These are phyloP conservation scores for Pseudogymnoascus sp. DNA, from an alignment of 2,329 filamentous ascomycete genomes.

Conservation along the genomic window DNA sequence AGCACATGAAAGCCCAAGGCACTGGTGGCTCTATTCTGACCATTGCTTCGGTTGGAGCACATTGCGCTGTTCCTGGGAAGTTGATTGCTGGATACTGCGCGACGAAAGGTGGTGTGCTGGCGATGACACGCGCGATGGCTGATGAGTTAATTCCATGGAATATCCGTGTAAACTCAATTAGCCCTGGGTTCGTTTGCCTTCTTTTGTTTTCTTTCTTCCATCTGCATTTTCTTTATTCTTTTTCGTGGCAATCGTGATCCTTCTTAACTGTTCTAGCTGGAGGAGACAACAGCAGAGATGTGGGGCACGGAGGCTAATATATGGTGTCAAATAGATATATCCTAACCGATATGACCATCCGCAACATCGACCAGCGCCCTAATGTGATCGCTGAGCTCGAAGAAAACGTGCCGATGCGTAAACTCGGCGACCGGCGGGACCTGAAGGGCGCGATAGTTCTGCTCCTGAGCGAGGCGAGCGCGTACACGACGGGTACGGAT, in stretches of 20 bases:
- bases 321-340: conserved; percentile 23
- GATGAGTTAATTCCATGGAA: conserved; percentile 26
- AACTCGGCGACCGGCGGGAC: conserved; percentile 31
- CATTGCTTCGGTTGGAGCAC: conserved; percentile 41
- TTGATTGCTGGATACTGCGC: conserved; percentile 25
- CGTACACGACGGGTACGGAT: conserved; percentile 35
- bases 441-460: conserved; percentile 32
- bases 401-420: conserved; percentile 27
- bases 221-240: neutral
- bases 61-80: conserved; percentile 24
- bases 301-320: neutral
- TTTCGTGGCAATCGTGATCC: neutral
- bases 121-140: conserved; percentile 33
- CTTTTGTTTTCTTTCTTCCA: conserved; percentile 34
- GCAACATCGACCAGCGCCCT: conserved; percentile 23
- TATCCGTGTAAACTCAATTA: conserved; percentile 31
- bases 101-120: conserved; percentile 35
- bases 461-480: conserved; percentile 32
- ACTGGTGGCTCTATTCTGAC: conserved; percentile 29
- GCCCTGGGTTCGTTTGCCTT: conserved; percentile 36
- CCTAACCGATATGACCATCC: conserved; percentile 29
- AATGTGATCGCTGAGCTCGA: conserved; percentile 28
- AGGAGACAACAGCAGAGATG: neutral
- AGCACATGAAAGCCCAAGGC: conserved; percentile 37
- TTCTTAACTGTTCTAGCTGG: neutral